Conservation (phyloP, 2,329 filamentous ascomycete species). For the Colletotrichum melonis region DNA sequence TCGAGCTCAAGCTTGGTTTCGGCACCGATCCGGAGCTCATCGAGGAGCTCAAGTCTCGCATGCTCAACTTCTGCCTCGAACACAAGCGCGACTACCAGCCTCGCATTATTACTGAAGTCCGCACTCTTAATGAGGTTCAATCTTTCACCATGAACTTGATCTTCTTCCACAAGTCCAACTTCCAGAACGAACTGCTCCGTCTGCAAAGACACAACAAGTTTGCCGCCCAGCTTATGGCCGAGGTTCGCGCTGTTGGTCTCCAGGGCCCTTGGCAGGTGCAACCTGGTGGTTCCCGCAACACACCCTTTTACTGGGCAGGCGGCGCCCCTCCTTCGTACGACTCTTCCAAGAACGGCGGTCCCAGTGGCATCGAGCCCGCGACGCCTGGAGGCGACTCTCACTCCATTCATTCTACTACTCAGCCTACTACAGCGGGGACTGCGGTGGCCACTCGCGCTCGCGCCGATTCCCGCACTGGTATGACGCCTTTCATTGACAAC, state of each 20-base stretch:
- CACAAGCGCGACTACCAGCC: conserved; percentile 92
- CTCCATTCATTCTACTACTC: conserved; percentile 40
- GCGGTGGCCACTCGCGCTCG: conserved; percentile 39
- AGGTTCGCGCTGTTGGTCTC: conserved; percentile 86
- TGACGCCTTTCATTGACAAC: conserved; percentile 42
- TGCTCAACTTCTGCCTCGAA: conserved; percentile 83
- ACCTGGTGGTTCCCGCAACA: conserved; percentile 76
- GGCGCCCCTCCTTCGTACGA: conserved; percentile 48
- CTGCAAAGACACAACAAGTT: conserved; percentile 94
- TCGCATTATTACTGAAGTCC: conserved; percentile 88
- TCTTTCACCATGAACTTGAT: conserved; percentile 90
- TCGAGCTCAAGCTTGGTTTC: conserved; percentile 87
- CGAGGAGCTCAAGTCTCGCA: conserved; percentile 80
- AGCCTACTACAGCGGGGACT: conserved; percentile 42
- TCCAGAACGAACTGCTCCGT: conserved; percentile 93
- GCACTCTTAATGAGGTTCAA: conserved; percentile 83
- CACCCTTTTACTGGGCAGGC: conserved; percentile 69
- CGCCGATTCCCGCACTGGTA: conserved; percentile 33
- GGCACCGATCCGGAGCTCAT: conserved; percentile 88
- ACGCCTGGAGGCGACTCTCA: conserved; percentile 18
- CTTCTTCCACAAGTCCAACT: conserved; percentile 98
- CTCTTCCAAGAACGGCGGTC: conserved; percentile 40
- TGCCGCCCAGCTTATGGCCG: conserved; percentile 88
- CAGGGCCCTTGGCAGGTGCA: conserved; percentile 75
- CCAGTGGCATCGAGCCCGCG: conserved; percentile 31